Conservation (phyloP, 352 stramenopile genomes). For the Peronospora belbahrii region DNA sequence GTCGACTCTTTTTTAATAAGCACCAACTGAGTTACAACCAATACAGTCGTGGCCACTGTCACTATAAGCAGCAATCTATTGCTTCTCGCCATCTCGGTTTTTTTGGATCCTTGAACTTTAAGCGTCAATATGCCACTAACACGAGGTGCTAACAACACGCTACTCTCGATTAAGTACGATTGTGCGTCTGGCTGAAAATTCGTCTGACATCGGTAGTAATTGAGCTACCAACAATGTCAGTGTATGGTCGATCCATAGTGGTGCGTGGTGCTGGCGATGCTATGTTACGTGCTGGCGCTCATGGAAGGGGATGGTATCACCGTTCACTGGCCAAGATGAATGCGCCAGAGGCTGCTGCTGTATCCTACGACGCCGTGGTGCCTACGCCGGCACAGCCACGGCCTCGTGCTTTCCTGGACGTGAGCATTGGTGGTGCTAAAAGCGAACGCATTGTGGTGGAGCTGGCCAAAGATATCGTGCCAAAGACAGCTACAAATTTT, state of each 20-base stretch:
- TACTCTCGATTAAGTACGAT: constrained; percentile 18
- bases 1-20: constrained; percentile 37
- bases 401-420: constrained; percentile 68
- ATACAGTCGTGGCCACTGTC: constrained; percentile 24
- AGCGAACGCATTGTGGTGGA: constrained; percentile 74
- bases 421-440: constrained; percentile 75
- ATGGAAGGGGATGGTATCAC: constrained; percentile 80
- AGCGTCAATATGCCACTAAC: neutral
- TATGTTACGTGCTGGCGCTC: constrained; percentile 52
- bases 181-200: constrained; percentile 23
- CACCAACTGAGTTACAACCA: constrained; percentile 47
- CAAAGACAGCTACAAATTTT: constrained; percentile 71
- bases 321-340: constrained; percentile 83
- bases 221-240: constrained; percentile 32
- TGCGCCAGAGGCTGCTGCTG: constrained; percentile 36
- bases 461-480: constrained; percentile 77
- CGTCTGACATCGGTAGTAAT: neutral
- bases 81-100: constrained; percentile 14
- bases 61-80: constrained; percentile 33
- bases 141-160: neutral
- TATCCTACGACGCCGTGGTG: constrained; percentile 64
- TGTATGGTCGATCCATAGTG: constrained; percentile 52
- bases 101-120: neutral
- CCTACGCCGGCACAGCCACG: constrained; percentile 43
- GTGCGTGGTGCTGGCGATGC: constrained; percentile 44